Conservation (phyloP, 345 rosid genomes). For the Linum usitatissimum region DNA sequence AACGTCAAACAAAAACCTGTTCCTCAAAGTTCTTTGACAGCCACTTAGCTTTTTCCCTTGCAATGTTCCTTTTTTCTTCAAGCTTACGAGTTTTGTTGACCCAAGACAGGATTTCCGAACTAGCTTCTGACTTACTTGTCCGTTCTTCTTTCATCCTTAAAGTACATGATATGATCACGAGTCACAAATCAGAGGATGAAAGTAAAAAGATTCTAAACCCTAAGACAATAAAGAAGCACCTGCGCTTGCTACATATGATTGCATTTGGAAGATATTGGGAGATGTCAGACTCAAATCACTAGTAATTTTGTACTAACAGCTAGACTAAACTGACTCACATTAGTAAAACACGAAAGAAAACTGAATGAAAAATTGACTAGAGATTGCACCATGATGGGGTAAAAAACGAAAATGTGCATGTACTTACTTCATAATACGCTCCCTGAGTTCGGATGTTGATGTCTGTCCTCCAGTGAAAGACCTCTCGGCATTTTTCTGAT, state of each 20-base stretch:
- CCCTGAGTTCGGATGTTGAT: constrained; percentile 35
- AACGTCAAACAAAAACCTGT: constrained; percentile 38
- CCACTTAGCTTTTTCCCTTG: constrained; percentile 69
- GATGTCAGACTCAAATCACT: no score
- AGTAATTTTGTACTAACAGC: no score
- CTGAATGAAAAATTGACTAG: background rate
- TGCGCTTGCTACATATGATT: no score
- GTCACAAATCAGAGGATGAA: constrained; percentile 38
- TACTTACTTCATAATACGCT: constrained; percentile 64
- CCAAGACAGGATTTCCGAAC: constrained; percentile 63
- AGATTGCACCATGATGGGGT: background rate
- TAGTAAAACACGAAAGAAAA: background rate
- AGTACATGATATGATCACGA: no score
- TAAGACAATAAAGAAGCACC: background rate
- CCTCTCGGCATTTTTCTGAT: constrained; percentile 23
- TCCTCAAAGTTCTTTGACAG: constrained; percentile 79
- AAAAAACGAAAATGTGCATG: constrained; percentile 16
- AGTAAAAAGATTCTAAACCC: constrained; percentile 1
- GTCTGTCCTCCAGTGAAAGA: constrained; percentile 25
- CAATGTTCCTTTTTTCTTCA: constrained; percentile 57
- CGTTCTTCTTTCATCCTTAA: constrained; percentile 26
- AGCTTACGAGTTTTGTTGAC: constrained; percentile 67
- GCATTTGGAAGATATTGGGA: no score
- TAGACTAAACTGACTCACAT: background rate
- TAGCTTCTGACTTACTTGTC: constrained; percentile 45